phyloP scores from a whole-genome alignment of 2,329 filamentous ascomycete genomes.

The Fusarium veterinarium region DNA sequence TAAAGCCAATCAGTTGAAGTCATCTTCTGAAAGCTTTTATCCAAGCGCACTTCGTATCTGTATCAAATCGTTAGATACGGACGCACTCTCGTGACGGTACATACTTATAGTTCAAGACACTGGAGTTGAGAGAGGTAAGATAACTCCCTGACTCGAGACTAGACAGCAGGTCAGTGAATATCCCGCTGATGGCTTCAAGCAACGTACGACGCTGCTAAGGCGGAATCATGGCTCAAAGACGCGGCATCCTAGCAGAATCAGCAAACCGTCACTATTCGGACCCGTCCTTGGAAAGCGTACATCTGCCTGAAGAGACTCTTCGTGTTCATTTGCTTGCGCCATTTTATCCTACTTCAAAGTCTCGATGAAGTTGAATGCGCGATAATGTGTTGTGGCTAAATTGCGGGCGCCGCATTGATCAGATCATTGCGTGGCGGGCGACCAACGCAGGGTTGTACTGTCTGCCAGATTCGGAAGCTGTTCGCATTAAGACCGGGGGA shows the following conservation, averaged over 20 bases:
- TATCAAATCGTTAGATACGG: fast-evolving
- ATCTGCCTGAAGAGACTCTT: conserved; percentile 5
- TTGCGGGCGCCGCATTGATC: fast-evolving
- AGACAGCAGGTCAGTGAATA: not conserved
- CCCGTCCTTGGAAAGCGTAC: not conserved
- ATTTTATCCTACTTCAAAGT: not conserved
- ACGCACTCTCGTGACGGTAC: fast-evolving
- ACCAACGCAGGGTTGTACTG: not conserved
- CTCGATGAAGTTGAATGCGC: no score
- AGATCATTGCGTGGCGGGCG: not conserved
- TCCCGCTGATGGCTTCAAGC: fast-evolving
- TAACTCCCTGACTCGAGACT: conserved; percentile 3
- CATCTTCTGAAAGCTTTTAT: no score
- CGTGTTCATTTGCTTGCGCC: not conserved
- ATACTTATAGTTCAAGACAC: conserved; percentile 21
- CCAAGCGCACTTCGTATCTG: conserved; percentile 1
- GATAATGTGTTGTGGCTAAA: not conserved
- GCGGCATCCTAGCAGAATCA: not conserved
- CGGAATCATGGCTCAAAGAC: not conserved
- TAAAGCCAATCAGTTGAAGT: not conserved
- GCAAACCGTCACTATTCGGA: fast-evolving
- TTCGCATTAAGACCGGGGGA: fast-evolving
- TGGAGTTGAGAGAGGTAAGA: conserved; percentile 2
- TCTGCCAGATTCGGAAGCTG: not conserved
- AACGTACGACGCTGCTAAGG: not conserved